Percentiles rank a stretch among this genome's conserved stretches.
phyloP scores from a whole-genome alignment of 805 yeast genomes.

The Ogataea salicorniae region DNA sequence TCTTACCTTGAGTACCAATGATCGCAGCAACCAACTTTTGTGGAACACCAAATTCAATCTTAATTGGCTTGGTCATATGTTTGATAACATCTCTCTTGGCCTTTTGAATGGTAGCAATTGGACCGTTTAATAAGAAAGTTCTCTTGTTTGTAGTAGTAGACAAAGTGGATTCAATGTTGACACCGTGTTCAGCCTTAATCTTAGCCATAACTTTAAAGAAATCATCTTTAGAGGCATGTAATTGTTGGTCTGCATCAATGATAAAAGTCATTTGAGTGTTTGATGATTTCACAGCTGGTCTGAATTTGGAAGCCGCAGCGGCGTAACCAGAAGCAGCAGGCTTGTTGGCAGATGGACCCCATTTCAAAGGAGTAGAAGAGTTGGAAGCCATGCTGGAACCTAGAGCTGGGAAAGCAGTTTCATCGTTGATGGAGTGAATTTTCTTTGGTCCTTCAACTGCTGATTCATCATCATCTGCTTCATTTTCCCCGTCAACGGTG shows the following conservation, averaged over 20 bases:
- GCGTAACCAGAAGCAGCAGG: conserved; percentile 9
- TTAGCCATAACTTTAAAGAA: conserved; percentile 60
- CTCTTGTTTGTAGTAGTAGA: conserved; percentile 71
- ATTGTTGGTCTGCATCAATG: conserved; percentile 63
- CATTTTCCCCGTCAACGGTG: conserved; percentile 1
- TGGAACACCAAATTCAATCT: conserved; percentile 60
- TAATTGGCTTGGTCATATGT: conserved; percentile 71
- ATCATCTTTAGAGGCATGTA: conserved; percentile 58
- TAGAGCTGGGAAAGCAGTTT: conserved; percentile 60
- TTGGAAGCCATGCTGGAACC: conserved; percentile 42
- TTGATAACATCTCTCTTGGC: conserved; percentile 76
- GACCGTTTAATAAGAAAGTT: conserved; percentile 79
- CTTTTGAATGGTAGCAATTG: conserved; percentile 52
- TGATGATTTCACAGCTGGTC: conserved; percentile 46
- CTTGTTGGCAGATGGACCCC: conserved; percentile 37
- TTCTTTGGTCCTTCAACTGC: conserved; percentile 8
- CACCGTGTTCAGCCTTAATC: conserved; percentile 54
- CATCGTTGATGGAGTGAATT: conserved; percentile 39
- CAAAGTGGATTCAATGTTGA: conserved; percentile 77
- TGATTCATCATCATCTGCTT: conserved; percentile 2
- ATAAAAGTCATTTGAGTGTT: conserved; percentile 76
- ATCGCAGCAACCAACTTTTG: conserved; percentile 69
- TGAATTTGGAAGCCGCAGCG: conserved; percentile 20
- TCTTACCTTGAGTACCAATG: conserved; percentile 84
- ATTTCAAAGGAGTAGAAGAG: conserved; percentile 29